A percentile compares a stretch with the other conserved stretches of the same genome.
Conservation (phyloP, 2,329 filamentous ascomycete genomes). For the Monilinia vaccinii-corymbosi region DNA sequence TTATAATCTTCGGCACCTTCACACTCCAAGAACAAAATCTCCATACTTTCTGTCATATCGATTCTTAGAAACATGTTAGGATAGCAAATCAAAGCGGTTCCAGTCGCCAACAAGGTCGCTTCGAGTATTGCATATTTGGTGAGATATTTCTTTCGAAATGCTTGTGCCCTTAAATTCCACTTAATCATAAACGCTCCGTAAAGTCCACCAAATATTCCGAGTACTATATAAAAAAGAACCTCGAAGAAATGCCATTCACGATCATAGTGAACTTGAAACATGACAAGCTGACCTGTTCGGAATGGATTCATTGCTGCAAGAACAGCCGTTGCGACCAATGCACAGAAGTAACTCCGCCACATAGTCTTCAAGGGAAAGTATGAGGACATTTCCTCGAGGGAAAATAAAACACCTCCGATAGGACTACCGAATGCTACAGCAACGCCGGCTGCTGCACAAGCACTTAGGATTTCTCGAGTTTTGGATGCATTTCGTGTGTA, state of each 20-base stretch:
- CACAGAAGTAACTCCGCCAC: conserved; percentile 98
- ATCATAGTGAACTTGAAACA: conserved; percentile 97
- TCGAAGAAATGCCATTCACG: conserved; percentile 98
- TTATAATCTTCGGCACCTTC: conserved; percentile 83
- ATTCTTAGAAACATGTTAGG: conserved; percentile 92
- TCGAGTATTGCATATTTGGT: conserved; percentile 77
- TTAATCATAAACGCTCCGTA: conserved; percentile 98
- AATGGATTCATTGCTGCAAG: conserved; percentile 96
- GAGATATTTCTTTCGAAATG: conserved; percentile 90
- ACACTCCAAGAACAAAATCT: conserved; percentile 91
- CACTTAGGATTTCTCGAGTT: conserved; percentile 88
- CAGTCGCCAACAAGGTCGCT: conserved; percentile 70
- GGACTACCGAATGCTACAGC: conserved; percentile 96
- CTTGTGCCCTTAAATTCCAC: conserved; percentile 85
- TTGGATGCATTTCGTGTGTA: conserved; percentile 89
- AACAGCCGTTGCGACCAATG: conserved; percentile 86
- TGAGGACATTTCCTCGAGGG: conserved; percentile 93
- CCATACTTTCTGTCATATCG: conserved; percentile 99
- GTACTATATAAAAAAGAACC: conserved; percentile 79
- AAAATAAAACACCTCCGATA: conserved; percentile 94
- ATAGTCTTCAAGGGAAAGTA: conserved; percentile 95
- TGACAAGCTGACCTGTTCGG: conserved; percentile 91
- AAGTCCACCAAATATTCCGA: conserved; percentile 87
- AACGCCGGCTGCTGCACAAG: conserved; percentile 88
- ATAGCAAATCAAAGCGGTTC: conserved; percentile 89